phyloP scores from a whole-genome alignment of 257 asterid species.

The Mentha longifolia region DNA sequence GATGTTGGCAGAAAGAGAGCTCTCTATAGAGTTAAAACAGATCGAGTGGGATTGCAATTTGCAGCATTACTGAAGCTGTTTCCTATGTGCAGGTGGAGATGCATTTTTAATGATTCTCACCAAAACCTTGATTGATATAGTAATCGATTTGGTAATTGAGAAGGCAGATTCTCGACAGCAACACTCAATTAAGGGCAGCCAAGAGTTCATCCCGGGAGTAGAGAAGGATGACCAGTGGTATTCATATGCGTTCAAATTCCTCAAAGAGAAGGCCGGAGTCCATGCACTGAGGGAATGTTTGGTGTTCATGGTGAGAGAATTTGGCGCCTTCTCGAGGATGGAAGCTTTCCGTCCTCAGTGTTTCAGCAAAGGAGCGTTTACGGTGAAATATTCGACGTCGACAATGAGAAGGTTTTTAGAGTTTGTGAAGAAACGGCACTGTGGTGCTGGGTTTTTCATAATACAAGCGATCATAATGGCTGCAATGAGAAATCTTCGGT shows the following conservation, averaged over 20 bases:
- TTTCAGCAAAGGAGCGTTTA: not conserved
- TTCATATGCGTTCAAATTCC: too few species aligned
- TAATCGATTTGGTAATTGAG: conserved; percentile 34
- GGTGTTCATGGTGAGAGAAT: not conserved
- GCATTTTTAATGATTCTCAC: conserved; percentile 38
- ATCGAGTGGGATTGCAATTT: too few species aligned
- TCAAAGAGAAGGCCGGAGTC: conserved; percentile 24
- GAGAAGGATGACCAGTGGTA: too few species aligned
- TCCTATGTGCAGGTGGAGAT: conserved; percentile 38
- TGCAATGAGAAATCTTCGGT: too few species aligned
- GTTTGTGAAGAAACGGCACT: not conserved
- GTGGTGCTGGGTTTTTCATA: not conserved
- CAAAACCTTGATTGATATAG: conserved; percentile 39
- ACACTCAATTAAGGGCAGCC: not conserved
- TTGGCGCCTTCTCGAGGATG: not conserved
- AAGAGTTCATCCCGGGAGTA: too few species aligned
- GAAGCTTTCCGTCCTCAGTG: not conserved
- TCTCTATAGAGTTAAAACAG: too few species aligned
- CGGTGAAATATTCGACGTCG: not conserved
- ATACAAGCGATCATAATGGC: not conserved
- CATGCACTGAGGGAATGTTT: conserved; percentile 42
- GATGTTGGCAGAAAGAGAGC: too few species aligned
- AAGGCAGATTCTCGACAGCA: not conserved
- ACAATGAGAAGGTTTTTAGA: not conserved
- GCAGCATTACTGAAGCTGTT: not conserved